phyloP scores from a whole-genome alignment of 1,284 basidiomycete genomes.

The Ustilago bromivora region DNA sequence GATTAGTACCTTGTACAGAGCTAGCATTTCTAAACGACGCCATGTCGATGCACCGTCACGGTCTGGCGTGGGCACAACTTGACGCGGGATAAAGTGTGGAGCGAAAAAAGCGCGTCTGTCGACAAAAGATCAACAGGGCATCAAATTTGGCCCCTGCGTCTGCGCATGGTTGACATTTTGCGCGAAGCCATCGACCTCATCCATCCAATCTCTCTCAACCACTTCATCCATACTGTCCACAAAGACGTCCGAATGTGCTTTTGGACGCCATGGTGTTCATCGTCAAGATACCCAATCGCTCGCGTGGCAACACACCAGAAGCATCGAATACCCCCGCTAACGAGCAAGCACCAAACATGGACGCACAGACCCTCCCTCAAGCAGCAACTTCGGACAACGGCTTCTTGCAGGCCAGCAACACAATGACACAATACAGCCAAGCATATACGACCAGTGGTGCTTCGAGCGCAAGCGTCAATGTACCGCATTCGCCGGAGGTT shows the following conservation, averaged over 20 bases:
- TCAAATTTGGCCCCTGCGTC: background rate
- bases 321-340: conserved; percentile 27
- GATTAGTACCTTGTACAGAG: background rate
- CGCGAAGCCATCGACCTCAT: background rate
- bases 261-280: conserved; percentile 56
- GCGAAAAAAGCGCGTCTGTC: background rate
- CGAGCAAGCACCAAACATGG: conserved; percentile 2
- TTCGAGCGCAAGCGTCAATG: background rate
- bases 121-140: conserved; percentile 10
- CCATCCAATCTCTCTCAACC: conserved; percentile 3
- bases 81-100: conserved; percentile 3
- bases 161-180: conserved; percentile 5
- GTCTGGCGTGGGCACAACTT: background rate
- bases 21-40: background rate
- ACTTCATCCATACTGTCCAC: no score
- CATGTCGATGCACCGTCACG: background rate
- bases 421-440: background rate
- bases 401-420: conserved; percentile 2
- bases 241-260: background rate
- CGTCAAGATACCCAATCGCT: conserved; percentile 61
- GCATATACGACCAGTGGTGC: background rate
- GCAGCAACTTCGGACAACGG: background rate
- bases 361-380: background rate
- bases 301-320: conserved; percentile 45
- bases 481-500: background rate